Evolutionary conservation across 2,329 filamentous ascomycete genomes (phyloP).

Genomic region (Teratosphaeria destructans): DNA sequence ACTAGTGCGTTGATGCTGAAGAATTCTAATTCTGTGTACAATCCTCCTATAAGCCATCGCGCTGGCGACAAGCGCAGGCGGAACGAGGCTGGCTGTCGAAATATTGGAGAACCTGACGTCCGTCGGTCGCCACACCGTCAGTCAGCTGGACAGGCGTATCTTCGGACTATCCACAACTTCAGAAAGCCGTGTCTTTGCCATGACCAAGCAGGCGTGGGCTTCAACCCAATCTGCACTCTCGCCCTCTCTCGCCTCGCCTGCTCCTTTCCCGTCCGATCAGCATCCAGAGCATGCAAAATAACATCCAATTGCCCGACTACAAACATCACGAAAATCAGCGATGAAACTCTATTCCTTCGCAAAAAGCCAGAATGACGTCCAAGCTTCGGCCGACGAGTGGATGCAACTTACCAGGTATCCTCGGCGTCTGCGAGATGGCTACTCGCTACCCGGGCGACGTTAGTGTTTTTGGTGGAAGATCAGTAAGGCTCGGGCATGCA

Average conservation of each 20-base stretch:
- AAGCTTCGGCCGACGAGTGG: conserved; percentile 20
- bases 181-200: background rate
- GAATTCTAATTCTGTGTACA: background rate
- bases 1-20: background rate
- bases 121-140: too few relatives aligned
- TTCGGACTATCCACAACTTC: too few relatives aligned
- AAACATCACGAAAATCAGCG: background rate
- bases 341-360: background rate
- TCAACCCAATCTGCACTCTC: conserved; percentile 22
- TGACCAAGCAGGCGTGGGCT: conserved; percentile 20
- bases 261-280: conserved; percentile 21
- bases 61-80: too few relatives aligned
- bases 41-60: background rate
- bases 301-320: conserved; percentile 11
- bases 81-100: too few relatives aligned
- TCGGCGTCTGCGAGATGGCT: conserved; percentile 19
- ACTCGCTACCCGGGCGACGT: conserved; percentile 24
- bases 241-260: conserved; percentile 20
- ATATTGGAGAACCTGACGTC: too few relatives aligned
- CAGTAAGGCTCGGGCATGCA: background rate
- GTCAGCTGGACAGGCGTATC: too few relatives aligned
- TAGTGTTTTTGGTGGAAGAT: conserved; percentile 15
- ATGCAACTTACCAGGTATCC: conserved; percentile 15
- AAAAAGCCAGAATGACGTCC: conserved; percentile 12
- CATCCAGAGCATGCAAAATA: conserved; percentile 21